Conservation (phyloP, 169 alveolate species). For the Miamiensis avidus region DNA sequence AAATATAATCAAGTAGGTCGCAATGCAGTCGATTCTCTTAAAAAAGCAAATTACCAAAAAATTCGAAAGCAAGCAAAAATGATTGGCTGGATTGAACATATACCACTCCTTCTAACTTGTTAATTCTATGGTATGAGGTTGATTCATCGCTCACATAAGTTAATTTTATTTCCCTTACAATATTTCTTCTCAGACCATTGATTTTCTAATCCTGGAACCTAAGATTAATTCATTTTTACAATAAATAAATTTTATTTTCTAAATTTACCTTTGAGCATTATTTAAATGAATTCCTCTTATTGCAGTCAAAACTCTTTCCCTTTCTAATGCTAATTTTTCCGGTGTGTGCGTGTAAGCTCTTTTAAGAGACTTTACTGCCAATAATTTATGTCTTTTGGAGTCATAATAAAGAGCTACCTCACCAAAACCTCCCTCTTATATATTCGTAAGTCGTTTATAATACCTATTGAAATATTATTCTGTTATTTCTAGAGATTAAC, state of each 20-base stretch:
- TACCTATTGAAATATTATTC: not conserved
- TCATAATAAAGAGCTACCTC: conserved; percentile 21
- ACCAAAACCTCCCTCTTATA: conserved; percentile 14
- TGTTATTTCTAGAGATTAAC: not conserved
- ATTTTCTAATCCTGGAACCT: not conserved
- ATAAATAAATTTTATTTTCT: too few species aligned
- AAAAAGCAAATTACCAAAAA: not conserved
- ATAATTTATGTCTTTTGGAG: not conserved
- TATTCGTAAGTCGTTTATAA: not conserved
- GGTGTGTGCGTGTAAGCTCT: not conserved
- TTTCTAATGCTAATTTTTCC: not conserved
- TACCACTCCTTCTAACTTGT: not conserved
- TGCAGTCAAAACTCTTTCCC: not conserved
- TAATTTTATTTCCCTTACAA: not conserved
- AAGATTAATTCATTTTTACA: too few species aligned
- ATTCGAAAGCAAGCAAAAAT: not conserved
- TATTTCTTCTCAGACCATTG: not conserved
- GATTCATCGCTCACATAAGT: not conserved
- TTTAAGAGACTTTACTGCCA: conserved; percentile 7
- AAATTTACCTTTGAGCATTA: not conserved
- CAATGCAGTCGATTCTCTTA: not conserved
- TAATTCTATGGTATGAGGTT: not conserved
- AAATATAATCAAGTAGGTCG: not conserved
- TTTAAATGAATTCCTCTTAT: not conserved
- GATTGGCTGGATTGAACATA: not conserved